Evolutionary conservation across 2,329 filamentous ascomycete genomes (phyloP).

Genomic region (Fusarium guadeloupense): DNA sequence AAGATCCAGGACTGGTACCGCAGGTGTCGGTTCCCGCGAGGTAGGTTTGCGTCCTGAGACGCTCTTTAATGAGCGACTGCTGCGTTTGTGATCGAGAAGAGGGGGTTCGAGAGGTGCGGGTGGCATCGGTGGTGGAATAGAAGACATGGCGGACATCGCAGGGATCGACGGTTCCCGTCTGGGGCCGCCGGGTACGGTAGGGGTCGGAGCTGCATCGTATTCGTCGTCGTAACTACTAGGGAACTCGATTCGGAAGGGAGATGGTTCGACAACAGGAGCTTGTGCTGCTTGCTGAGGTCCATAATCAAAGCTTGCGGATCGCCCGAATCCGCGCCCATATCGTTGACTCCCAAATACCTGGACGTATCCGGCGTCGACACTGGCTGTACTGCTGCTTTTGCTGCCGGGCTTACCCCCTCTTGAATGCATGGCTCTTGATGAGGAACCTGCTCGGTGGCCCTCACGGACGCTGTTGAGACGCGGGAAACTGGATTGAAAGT

Average conservation of each 20-base stretch:
- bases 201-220: slow-evolving; percentile 85
- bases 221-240: slow-evolving; percentile 61
- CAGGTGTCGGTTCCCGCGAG: slow-evolving; percentile 42
- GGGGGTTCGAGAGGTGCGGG: slow-evolving; percentile 52
- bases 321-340: slow-evolving; percentile 61
- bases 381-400: slow-evolving; percentile 75
- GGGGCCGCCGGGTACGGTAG: slow-evolving; percentile 83
- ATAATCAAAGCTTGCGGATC: slow-evolving; percentile 81
- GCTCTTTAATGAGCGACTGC: slow-evolving; percentile 65
- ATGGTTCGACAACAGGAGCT: slow-evolving; percentile 39
- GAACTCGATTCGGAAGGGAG: slow-evolving; percentile 60
- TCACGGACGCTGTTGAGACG: slow-evolving; percentile 72
- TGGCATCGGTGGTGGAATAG: slow-evolving; percentile 49
- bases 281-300: slow-evolving; percentile 55
- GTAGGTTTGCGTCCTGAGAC: slow-evolving; percentile 50
- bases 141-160: slow-evolving; percentile 50
- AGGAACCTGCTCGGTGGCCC: slow-evolving; percentile 49
- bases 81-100: slow-evolving; percentile 63
- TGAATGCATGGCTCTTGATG: slow-evolving; percentile 57
- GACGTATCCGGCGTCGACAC: slow-evolving; percentile 70
- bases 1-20: slow-evolving; percentile 50
- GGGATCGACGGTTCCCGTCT: slow-evolving; percentile 55
- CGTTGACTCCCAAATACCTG: slow-evolving; percentile 67
- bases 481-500: slow-evolving; percentile 67
- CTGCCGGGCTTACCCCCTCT: slow-evolving; percentile 71